phyloP scores from a whole-genome alignment of 139 green algal species.

The Chlorella ohadii region DNA sequence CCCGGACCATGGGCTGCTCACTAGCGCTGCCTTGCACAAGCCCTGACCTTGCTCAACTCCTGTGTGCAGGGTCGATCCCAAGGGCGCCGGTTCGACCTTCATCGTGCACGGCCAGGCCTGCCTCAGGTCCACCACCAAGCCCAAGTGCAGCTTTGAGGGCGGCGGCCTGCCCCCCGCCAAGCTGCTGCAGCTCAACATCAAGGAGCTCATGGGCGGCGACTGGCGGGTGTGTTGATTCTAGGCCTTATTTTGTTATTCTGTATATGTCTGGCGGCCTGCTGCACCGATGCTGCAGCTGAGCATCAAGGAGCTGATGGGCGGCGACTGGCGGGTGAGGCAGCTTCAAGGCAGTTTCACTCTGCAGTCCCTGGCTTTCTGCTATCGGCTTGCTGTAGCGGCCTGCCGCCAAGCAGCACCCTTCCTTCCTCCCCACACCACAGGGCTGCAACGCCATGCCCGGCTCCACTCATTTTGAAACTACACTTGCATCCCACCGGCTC shows the following conservation, averaged over 20 bases:
- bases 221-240: conserved; percentile 55
- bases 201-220: conserved; percentile 53
- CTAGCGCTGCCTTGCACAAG: too few relatives aligned
- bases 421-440: too few relatives aligned
- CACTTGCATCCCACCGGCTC: neutral
- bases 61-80: conserved; percentile 79
- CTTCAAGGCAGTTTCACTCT: neutral
- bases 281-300: neutral
- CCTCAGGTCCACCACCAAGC: conserved; percentile 45
- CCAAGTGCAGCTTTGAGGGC: conserved; percentile 56
- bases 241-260: too few relatives aligned
- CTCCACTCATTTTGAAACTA: neutral
- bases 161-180: conserved; percentile 46
- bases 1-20: too few relatives aligned
- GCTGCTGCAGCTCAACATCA: conserved; percentile 78
- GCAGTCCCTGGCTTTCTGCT: too few relatives aligned
- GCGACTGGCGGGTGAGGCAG: neutral
- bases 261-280: too few relatives aligned
- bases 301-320: neutral
- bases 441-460: too few relatives aligned
- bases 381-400: too few relatives aligned
- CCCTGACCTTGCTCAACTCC: too few relatives aligned
- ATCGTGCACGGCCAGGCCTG: conserved; percentile 88
- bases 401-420: too few relatives aligned
- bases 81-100: conserved; percentile 74